phyloP scores from a whole-genome alignment of 106 monocot species.

The Triglochin maritima region DNA sequence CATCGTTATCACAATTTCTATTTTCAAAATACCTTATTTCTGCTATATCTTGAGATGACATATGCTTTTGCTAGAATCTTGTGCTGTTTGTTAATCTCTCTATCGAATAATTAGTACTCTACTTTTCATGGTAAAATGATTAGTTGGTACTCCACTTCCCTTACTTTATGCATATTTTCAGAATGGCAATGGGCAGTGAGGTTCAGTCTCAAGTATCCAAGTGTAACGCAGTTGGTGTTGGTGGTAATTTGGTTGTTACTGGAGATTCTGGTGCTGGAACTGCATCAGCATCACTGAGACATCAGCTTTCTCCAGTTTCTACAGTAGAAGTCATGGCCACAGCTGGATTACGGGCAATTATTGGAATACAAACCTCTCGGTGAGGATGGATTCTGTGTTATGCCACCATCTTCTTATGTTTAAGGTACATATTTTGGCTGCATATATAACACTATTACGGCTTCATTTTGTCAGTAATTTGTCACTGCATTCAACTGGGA shows the following conservation, averaged over 20 bases:
- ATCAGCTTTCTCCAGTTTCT: constrained; percentile 68
- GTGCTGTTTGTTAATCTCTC: no score
- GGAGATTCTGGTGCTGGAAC: constrained; percentile 68
- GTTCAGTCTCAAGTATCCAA: constrained; percentile 82
- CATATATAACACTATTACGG: constrained; percentile 1
- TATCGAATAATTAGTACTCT: no score
- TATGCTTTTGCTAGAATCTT: no score
- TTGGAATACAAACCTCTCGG: constrained; percentile 75
- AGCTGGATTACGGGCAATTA: constrained; percentile 56
- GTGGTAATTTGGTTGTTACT: constrained; percentile 74
- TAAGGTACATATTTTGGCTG: constrained; percentile 8
- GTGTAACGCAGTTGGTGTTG: constrained; percentile 42
- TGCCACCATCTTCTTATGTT: background rate
- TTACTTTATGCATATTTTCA: constrained; percentile 4
- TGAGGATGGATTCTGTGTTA: constrained; percentile 16
- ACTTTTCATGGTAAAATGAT: no score
- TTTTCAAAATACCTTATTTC: no score
- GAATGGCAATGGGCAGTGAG: constrained; percentile 83
- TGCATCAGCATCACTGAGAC: constrained; percentile 48
- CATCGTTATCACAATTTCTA: no score
- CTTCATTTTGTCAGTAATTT: constrained; percentile 50
- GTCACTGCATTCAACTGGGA: constrained; percentile 85
- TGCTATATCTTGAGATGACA: no score
- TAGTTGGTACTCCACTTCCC: no score
- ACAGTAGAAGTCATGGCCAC: constrained; percentile 85